These are phyloP conservation scores for Hibiscus trionum DNA, from an alignment of 345 rosid species.

Conservation along the genomic window DNA sequence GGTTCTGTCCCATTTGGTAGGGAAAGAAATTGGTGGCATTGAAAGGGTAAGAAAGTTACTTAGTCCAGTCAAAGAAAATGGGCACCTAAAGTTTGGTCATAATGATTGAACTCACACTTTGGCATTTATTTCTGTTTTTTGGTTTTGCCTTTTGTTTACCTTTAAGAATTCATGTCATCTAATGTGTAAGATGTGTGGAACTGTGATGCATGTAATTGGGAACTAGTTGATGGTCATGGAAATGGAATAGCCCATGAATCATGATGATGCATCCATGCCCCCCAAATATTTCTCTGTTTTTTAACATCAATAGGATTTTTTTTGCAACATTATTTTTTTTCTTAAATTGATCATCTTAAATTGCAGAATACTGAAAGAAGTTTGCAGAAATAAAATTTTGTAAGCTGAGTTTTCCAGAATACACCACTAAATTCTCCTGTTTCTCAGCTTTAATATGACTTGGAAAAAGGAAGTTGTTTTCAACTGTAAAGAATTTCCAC, in stretches of 20 bases:
- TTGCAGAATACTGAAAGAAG: too few relatives aligned
- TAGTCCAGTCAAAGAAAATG: slow-evolving; percentile 27
- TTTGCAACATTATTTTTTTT: too few relatives aligned
- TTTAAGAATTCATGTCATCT: slow-evolving; percentile 15
- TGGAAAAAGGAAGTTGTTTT: too few relatives aligned
- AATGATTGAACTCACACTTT: slow-evolving; percentile 7
- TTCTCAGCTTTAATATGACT: too few relatives aligned
- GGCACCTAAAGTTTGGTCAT: slow-evolving; percentile 25
- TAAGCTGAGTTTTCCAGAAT: too few relatives aligned
- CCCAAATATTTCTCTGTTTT: too few relatives aligned
- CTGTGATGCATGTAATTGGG: slow-evolving; percentile 3
- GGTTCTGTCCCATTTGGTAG: background rate
- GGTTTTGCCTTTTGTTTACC: slow-evolving; percentile 8
- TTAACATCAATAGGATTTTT: too few relatives aligned
- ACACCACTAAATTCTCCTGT: too few relatives aligned
- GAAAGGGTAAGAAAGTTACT: slow-evolving; percentile 1
- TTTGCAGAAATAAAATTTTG: too few relatives aligned
- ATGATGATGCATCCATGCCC: too few relatives aligned
- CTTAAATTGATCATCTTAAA: too few relatives aligned
- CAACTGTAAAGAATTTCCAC: background rate
- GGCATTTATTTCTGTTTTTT: background rate
- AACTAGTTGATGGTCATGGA: background rate
- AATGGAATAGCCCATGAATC: too few relatives aligned
- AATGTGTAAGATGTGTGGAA: background rate
- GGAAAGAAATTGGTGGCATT: slow-evolving; percentile 17